Evolutionary conservation across 2,329 filamentous ascomycete genomes (phyloP), one percentile per base, ranked within the genome.

Genomic region (Zymoseptoria pseudotritici): DNA sequence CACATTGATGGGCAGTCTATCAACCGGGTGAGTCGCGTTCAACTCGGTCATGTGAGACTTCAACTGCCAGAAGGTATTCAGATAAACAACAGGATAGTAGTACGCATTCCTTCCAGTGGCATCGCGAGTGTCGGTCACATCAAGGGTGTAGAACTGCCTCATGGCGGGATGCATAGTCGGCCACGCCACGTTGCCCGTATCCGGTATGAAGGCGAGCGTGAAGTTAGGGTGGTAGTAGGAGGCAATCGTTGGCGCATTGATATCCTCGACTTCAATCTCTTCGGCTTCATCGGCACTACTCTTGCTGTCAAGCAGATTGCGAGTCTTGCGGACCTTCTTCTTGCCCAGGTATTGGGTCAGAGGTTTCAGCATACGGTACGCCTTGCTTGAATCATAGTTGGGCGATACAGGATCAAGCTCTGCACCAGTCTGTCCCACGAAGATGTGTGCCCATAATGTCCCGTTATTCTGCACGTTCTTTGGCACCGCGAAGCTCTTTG

Each of bases 11-110:
- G 92, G 91, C 24, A 96, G 79, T 21, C 84, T 85, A 69, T 85
- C 87, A 69, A 97, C 90, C 0, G 94, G 97, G 67, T 96, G 89
- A 0, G 94, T 97, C 17, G 90, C 88, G 73, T 99, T 99, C 55
- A 99, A 79, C 66, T 92, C 82, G 21, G 83, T 90, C 93, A 97
- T 97, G 69, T 97, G 91, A 64, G 83, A 87, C 72, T 84, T 90
- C 65, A 99, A 82, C 76, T 97, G 93, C 94, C 94, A 99, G 77
- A 99, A 99, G 3, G 89, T 95, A 77, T 99, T 99, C 72, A 94
- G 80, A 73, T 91, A 99, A 49, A 97, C 77, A 52, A 97, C 84
- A 4, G 94, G 94, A 71, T 89, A 86, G 72, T 97, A 99, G 92
- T 92, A 99, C 62, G 88, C 87, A 75, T 97, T 91, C 75, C 92